These are phyloP conservation scores for Starmerella floricola DNA, from an alignment of 805 yeast genomes.

Conservation along the genomic window DNA sequence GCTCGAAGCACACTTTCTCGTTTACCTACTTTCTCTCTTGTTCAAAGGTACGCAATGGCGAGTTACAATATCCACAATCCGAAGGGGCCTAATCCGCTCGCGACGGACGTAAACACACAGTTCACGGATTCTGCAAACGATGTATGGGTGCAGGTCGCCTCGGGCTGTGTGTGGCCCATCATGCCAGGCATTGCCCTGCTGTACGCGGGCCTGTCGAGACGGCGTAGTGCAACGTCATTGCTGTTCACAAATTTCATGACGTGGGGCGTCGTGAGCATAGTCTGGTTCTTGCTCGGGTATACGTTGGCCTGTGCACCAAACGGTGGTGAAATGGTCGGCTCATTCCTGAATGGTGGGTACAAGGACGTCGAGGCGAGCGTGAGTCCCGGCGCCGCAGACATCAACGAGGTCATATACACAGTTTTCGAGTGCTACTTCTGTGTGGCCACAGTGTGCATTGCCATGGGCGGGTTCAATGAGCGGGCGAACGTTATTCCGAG, in stretches of 20 bases:
- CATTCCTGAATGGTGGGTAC: conserved; percentile 11
- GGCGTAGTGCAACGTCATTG: conserved; percentile 6
- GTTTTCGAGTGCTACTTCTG: conserved; percentile 14
- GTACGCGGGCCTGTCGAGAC: conserved; percentile 12
- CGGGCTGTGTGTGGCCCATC: conserved; percentile 17
- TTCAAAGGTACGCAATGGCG: too few species aligned
- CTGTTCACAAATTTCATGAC: conserved; percentile 11
- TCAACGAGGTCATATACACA: conserved; percentile 13
- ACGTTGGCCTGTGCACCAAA: conserved; percentile 6
- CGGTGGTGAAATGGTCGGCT: conserved; percentile 14
- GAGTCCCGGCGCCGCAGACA: conserved; percentile 9
- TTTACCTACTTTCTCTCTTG: too few species aligned
- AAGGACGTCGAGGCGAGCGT: conserved; percentile 10
- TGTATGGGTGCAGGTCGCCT: conserved; percentile 11
- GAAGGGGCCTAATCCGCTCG: conserved; percentile 13
- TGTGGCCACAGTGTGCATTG: conserved; percentile 28
- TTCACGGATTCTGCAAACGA: conserved; percentile 5
- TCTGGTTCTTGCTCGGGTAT: conserved; percentile 14
- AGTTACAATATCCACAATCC: conserved; percentile 7
- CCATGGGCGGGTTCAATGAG: conserved; percentile 61
- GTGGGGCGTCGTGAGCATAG: conserved; percentile 8
- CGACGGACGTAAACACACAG: conserved; percentile 11
- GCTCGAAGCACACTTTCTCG: too few species aligned
- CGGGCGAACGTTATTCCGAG: conserved; percentile 58
- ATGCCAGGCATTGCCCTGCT: conserved; percentile 14